Base-by-base conservation (phyloP, 306 rosid genomes). In the Rosa persica region DNA sequence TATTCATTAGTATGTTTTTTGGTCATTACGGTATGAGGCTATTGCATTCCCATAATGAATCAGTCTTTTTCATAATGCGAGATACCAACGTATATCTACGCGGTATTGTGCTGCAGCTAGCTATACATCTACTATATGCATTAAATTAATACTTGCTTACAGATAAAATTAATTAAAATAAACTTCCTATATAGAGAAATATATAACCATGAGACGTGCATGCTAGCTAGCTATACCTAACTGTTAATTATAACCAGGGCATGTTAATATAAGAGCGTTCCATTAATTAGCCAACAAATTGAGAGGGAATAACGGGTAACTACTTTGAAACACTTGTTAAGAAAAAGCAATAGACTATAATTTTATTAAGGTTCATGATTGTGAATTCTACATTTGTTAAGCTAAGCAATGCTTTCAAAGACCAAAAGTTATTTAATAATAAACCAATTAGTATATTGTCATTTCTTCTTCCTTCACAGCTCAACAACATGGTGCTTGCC, bases 241-340 rank as follows among this genome's bases (percentile, higher is more conserved):
- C n/a, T 17, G 22, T 6, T 65, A 38, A 65, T 58, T 10, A 20
- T 60, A 58, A 25, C 46, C 30, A 49, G n/a, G 67, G 9, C 64
- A 43, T 39, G 25, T 51, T 17, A 57, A 19, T 39, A 25, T 12
- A 52, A 80, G 30, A 25, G 52, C 77, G 73, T 71, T 73, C 47
- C 22, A 65, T 36, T 65, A 39, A 11, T 67, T 74, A 67, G 80
- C 75, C 80, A 80, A 82, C 70, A 78, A 79, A 68, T 39, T 68
- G 49, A 65, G 83, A 89, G 85, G 80, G 85, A 84, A 88, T 88
- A 79, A 81, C 13, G 84, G 80, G 75, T 75, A 78, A 84, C 79
- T 71, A 70, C 73, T 38, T 38, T 58, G 69, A 81, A 79, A 69
- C 75, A 58, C 66, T 43, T 74, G 62, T 66, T n/a, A n/a, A 72